Evolutionary conservation across 805 yeast species (phyloP), one percentile per base, ranked within the genome.

Genomic region (Saccharomycopsis sp.): DNA sequence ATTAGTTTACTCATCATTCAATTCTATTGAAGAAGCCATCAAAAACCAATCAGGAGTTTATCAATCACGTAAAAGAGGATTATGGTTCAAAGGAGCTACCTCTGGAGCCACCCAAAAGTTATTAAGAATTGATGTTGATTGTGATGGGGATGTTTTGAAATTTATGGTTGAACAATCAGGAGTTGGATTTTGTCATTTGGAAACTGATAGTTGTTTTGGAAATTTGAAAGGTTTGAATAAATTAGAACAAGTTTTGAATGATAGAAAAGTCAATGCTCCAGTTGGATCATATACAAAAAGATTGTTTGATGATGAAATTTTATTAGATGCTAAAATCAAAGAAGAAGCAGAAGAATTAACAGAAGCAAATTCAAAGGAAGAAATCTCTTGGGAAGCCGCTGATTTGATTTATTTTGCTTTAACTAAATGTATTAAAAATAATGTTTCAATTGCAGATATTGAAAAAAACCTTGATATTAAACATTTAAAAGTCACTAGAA

Each of bases 301-400:
- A 49, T 66, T 92, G 47, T 87, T 89, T 54, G 69, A 74, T 38
- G 97, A 92, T 61, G 76, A 74, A 31, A 69, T 67, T 20, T 66
- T 92, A 38, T 69, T 92, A 51, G 66, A 70, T 42, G 96, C 97
- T 20, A 85, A 92, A 67, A 79, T 92, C 62, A 76, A 77, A 59
- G 98, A 92, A 63, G 98, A 92, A 62, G 94, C 96, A 33, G 96
- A 89, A 54, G 98, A 92, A 61, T 72, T 92, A 47, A 76, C 87
- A 25, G 96, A 87, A 44, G 97, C 98, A 14, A 67, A 67, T 28
- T 53, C 66, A 4, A 69, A 69, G 52, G 72, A 70, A 2, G 80
- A 89, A 42, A 72, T 86, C 40, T 81, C 97, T 0, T 92, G 96
- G 96, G 98, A 92, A 63, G 89, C 94, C 39, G 98, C 98, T 6